Evolutionary conservation across 176 grass and related monocot species (phyloP), one percentile per base, ranked within the genome.

Genomic region (Oryza officinalis): DNA sequence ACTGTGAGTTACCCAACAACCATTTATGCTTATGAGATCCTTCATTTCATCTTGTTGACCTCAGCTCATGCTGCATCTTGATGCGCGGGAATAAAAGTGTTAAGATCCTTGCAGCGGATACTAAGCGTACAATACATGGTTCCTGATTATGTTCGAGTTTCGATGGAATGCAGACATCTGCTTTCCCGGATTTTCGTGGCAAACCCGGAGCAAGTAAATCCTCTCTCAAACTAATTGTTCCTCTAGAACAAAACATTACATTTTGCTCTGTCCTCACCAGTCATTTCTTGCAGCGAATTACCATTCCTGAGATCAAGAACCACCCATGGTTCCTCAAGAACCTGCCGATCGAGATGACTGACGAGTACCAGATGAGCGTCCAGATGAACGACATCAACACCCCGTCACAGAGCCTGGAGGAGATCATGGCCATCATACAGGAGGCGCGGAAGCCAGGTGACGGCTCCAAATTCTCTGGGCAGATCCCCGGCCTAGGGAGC

Each of bases 281-380:
- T 6, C 17, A 22, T 74, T 86, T 68, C 15, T 8, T 82, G 86
- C 88, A 99, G 97, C 84, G 97, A 69, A 92, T 99, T 76, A 92
- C 93, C 30, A 96, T 99, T 78, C 91, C 94, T 12, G 93, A 99
- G 88, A 99, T 99, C 77, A 99, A 99, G 81, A 94, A 84, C 47
- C 93, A 99, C 78, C 97, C 93, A 3, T 99, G 97, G 97, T 99
- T 99, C 81, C 80, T 94, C 64, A 94, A 94, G 88, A 99, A 99
- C 74, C 87, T 99, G 63, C 97, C 97, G 0, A 82, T 99, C 32
- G 97, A 99, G 88, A 92, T 99, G 83, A 92, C 90, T 0, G 97
- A 99, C 5, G 97, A 92, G 66, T 96, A 94, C 76, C 97, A 96
- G 81, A 81, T 6, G 65, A 66, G 33, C 26, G 28, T 89, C 47